Base-by-base conservation (phyloP, 768 basidiomycete species). In the Ephemerocybe angulata region DNA sequence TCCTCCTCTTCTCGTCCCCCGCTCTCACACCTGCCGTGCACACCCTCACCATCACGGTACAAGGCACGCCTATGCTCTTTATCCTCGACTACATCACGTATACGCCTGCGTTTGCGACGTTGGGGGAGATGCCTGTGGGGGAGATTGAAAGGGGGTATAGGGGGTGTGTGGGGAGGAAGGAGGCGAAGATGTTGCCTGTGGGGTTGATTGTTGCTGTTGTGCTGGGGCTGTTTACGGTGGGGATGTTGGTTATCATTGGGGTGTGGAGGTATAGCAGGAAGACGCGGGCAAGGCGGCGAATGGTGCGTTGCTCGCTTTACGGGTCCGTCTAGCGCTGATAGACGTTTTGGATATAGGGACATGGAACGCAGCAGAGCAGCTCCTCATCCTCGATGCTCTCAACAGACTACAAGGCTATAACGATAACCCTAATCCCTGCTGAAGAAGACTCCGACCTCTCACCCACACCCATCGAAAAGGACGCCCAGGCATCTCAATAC, bases 1-100 rank as follows among this genome's bases (percentile, higher is more conserved):
- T 58, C 33, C 50, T 62, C 4, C 59, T 68, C 6, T 68, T 63
- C 53, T 58, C 62, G 2, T 44, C 53, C 12, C 52, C 56, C 35
- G 55, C 28, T 27, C 61, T 68, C 15, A 30, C 54, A 1, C 30
- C 56, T 10, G 64, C 62, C 5, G 52, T 62, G 2, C 64, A 67
- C 44, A 62, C 53, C 7, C 58, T 69, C 30, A 49, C 53, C 3
- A 58, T 69, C 21, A 62, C 63, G 11, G 56, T 70, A n/a, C 58
- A 53, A 1, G 54, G 59, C 46, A 46, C 48, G 28, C 61, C 61
- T 35, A 59, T 62, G 15, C 46, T 53, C 2, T 63, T 65, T 28
- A 56, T 60, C 1, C 35, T 70, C 0, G 69, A 68, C 53, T 70
- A 68, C 43, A 64, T 68, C 35, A 57, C 63, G 17, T 68, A 68